Evolutionary conservation across 139 green algal species (phyloP).

Genomic region (Chlamydomonas sphaeroides): DNA sequence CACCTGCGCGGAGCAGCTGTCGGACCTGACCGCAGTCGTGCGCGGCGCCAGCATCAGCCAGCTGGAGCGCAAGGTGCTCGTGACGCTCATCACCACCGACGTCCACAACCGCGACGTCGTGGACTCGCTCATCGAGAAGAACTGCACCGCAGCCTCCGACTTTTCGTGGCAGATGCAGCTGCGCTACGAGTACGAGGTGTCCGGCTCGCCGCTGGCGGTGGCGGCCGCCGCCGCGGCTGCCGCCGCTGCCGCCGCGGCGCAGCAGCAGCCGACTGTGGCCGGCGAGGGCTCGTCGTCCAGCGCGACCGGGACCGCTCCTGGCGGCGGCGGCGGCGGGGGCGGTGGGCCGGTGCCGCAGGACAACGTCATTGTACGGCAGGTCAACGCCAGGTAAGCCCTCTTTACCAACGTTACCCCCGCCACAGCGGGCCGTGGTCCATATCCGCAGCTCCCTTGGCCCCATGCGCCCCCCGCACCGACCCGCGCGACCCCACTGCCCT

Average conservation of each 20-base stretch:
- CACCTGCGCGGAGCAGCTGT: conserved; percentile 59
- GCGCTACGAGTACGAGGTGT: conserved; percentile 38
- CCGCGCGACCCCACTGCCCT: too few relatives aligned
- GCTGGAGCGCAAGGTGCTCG: conserved; percentile 69
- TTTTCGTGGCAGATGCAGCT: conserved; percentile 88
- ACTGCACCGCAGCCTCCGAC: conserved; percentile 44
- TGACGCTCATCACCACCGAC: conserved; percentile 83
- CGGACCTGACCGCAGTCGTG: conserved; percentile 63
- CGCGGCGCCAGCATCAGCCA: conserved; percentile 51
- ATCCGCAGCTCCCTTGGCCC: too few relatives aligned
- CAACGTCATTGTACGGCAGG: conserved; percentile 15
- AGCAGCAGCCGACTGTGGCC: not conserved
- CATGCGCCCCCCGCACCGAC: too few relatives aligned
- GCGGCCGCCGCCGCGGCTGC: not conserved
- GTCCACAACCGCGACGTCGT: conserved; percentile 82
- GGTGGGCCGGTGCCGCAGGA: not conserved
- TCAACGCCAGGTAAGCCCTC: conserved; percentile 25
- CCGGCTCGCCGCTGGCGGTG: not conserved
- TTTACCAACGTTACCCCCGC: not conserved
- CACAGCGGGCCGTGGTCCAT: too few relatives aligned
- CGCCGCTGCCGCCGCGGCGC: not conserved
- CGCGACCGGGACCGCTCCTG: too few relatives aligned
- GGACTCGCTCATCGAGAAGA: conserved; percentile 58
- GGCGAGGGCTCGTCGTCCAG: not conserved
- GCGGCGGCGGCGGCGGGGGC: not conserved